phyloP scores from a whole-genome alignment of 1,139 yeast genomes.

The Debaryomycetaceae sp. region DNA sequence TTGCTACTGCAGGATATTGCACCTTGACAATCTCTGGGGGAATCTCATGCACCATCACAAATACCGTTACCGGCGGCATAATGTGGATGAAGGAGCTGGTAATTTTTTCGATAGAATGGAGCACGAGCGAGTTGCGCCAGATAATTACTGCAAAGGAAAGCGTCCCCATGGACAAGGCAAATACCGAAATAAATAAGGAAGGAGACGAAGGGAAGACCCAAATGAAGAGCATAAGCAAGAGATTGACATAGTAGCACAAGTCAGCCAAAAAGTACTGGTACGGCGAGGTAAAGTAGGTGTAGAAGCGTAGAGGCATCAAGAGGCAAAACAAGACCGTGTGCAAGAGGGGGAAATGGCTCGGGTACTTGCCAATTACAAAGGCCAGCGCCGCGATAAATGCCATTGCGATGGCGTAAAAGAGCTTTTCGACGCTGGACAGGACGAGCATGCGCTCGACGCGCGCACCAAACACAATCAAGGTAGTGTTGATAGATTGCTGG shows the following conservation, averaged over 20 bases:
- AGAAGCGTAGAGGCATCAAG: slow-evolving; percentile 76
- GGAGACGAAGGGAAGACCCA: slow-evolving; percentile 77
- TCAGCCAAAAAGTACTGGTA: slow-evolving; percentile 89
- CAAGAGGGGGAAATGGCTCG: slow-evolving; percentile 64
- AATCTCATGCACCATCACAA: slow-evolving; percentile 78
- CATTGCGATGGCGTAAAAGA: slow-evolving; percentile 69
- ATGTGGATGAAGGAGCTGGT: slow-evolving; percentile 87
- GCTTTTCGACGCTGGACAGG: slow-evolving; percentile 63
- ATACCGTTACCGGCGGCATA: slow-evolving; percentile 82
- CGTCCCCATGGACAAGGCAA: slow-evolving; percentile 82
- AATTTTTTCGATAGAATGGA: slow-evolving; percentile 86
- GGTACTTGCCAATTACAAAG: slow-evolving; percentile 65
- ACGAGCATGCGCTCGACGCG: slow-evolving; percentile 40
- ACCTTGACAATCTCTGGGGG: slow-evolving; percentile 38
- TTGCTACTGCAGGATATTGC: slow-evolving; percentile 75
- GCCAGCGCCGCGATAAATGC: slow-evolving; percentile 65
- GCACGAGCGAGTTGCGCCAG: slow-evolving; percentile 89
- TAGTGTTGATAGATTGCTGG: slow-evolving; percentile 22
- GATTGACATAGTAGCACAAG: slow-evolving; percentile 83
- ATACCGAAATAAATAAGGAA: slow-evolving; percentile 68
- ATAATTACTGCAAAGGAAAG: slow-evolving; percentile 89
- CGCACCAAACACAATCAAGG: slow-evolving; percentile 47
- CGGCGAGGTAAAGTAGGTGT: slow-evolving; percentile 68
- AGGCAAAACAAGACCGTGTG: slow-evolving; percentile 54
- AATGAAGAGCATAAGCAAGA: slow-evolving; percentile 54